These are phyloP conservation scores for Salicornia ramosissima DNA, from an alignment of 148 eudicot species.

Conservation along the genomic window DNA sequence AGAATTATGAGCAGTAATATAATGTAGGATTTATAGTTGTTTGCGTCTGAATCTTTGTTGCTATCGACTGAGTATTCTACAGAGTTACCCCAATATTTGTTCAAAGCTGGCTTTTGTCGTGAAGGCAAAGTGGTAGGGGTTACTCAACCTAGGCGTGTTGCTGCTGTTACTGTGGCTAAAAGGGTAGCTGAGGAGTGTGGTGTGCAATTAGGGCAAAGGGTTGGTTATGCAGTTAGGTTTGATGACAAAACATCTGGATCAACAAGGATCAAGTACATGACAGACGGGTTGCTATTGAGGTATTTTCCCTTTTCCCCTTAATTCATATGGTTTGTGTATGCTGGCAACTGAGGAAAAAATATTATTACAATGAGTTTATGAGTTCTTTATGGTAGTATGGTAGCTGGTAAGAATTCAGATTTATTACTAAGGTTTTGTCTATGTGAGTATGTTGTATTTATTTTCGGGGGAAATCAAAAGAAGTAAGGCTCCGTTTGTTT, in stretches of 20 bases:
- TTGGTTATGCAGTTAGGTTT: constrained; percentile 91
- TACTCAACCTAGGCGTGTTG: constrained; percentile 98
- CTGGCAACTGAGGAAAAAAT: too few species aligned
- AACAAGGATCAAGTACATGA: constrained; percentile 95
- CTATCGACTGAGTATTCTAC: background rate
- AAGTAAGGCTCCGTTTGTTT: too few species aligned
- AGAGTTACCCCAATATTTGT: constrained; percentile 87
- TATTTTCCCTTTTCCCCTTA: constrained; percentile 17
- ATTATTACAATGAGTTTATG: background rate
- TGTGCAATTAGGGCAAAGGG: constrained; percentile 67
- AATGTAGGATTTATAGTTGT: background rate
- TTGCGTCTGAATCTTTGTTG: constrained; percentile 6
- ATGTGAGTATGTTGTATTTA: too few species aligned
- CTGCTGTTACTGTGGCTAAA: constrained; percentile 89
- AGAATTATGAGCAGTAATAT: background rate
- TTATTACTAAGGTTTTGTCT: background rate
- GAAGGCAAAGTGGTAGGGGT: constrained; percentile 72
- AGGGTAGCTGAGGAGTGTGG: constrained; percentile 96
- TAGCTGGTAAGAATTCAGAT: background rate
- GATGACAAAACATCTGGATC: constrained; percentile 79
- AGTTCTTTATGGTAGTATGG: background rate
- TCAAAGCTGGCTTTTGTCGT: constrained; percentile 64
- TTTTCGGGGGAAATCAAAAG: too few species aligned
- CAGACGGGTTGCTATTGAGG: constrained; percentile 91
- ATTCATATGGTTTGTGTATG: background rate